phyloP scores from a whole-genome alignment of 208 protist genomes.

The Trypanosoma lewisi region DNA sequence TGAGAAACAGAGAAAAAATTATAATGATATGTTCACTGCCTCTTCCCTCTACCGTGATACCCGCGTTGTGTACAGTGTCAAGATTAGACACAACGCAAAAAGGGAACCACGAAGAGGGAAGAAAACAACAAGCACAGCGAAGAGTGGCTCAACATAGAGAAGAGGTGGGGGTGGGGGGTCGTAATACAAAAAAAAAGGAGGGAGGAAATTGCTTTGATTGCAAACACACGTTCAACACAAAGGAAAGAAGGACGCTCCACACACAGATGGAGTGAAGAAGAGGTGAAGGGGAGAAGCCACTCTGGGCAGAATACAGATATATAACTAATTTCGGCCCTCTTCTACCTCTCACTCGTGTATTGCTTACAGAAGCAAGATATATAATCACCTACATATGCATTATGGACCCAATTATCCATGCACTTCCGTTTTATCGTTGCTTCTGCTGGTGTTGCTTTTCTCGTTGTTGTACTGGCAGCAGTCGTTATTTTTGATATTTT shows the following conservation, averaged over 20 bases:
- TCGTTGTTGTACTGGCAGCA: too few relatives aligned
- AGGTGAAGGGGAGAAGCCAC: too few relatives aligned
- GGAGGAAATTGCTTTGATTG: not conserved
- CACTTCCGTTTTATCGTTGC: too few relatives aligned
- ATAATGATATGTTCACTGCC: not conserved
- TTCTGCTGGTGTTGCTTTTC: too few relatives aligned
- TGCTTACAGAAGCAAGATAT: too few relatives aligned
- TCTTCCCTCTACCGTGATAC: not conserved
- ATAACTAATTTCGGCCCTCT: too few relatives aligned
- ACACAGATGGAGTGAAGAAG: too few relatives aligned
- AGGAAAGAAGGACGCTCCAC: too few relatives aligned
- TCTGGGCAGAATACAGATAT: too few relatives aligned
- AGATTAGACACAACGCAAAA: not conserved
- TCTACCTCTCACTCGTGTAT: too few relatives aligned
- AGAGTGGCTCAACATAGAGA: not conserved
- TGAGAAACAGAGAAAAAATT: not conserved
- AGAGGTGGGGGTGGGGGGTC: not conserved
- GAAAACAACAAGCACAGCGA: not conserved
- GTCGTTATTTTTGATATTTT: conserved; percentile 1
- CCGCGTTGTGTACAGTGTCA: not conserved
- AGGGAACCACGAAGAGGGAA: not conserved
- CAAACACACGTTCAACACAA: not conserved
- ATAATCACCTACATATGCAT: too few relatives aligned
- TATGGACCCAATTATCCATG: too few relatives aligned
- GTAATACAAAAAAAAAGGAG: not conserved